Base-by-base conservation (phyloP, 2,329 filamentous ascomycete genomes). In the Exophiala phaeomuriformis region DNA sequence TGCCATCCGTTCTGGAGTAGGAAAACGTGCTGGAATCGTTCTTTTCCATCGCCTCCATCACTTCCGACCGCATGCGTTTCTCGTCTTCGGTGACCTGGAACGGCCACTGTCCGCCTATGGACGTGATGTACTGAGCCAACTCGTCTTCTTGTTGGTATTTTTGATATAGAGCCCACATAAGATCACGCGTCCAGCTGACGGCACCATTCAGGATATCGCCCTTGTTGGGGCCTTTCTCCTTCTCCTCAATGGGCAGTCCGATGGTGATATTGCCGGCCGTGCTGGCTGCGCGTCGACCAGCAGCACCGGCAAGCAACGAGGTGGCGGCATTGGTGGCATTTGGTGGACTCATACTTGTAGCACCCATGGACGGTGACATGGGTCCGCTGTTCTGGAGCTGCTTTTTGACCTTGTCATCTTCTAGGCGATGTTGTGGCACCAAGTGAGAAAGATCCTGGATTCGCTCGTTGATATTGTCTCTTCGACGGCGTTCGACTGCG, bases 161-260 rank as follows among this genome's bases (percentile, higher is more conserved):
- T 66, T 88, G 79, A 66, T 95, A 84, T 55, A 95, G 75, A 74
- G 94, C 85, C 93, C 93, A 97, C 89, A 97, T 95, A 49, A 98
- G 77, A 72, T 98, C 93, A 59, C 91, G 83, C 57, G 89, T 96
- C 93, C 93, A 98, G 71, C 89, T 90, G 50, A 97, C 93, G 33
- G 91, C 88, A 31, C 93, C 91, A 66, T 97, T 97, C 64, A 98
- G 84, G 55, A 98, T 97, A 64, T 98, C 93, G 46, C 93, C 93
- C 74, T 98, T 98, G 77, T 97, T 97, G 4, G 93, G 93, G 0
- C 93, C 93, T 68, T 97, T 97, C 73, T 98, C 93, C 69, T 97
- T 97, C 63, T 97, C 93, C 64, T 98, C 93, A 35, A 95, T 80
- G 0, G 93, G 91, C 31, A 97, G 79, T 9, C 90, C 90, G 60